phyloP scores from a whole-genome alignment of 805 yeast genomes.

The Schwanniomyces yamadae region DNA sequence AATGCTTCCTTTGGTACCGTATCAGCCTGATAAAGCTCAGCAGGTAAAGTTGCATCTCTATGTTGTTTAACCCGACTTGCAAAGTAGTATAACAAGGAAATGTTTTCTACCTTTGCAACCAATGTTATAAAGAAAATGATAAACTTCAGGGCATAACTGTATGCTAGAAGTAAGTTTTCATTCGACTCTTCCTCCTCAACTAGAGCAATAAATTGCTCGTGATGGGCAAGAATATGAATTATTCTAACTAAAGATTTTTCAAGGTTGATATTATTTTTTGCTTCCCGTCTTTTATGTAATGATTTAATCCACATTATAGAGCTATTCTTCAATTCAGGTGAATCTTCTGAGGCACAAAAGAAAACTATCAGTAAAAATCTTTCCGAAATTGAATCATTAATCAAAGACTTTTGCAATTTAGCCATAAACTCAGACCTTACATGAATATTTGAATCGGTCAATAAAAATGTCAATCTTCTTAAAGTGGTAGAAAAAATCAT shows the following conservation, averaged over 20 bases:
- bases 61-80: conserved; percentile 80
- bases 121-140: conserved; percentile 58
- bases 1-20: conserved; percentile 23
- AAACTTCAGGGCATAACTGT: conserved; percentile 56
- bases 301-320: conserved; percentile 73
- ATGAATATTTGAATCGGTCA: conserved; percentile 63
- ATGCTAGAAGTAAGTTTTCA: conserved; percentile 38
- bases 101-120: conserved; percentile 63
- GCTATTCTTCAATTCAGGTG: conserved; percentile 44
- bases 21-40: conserved; percentile 22
- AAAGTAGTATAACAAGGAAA: conserved; percentile 70
- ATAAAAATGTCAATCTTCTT: conserved; percentile 51
- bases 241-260: conserved; percentile 70
- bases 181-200: conserved; percentile 20
- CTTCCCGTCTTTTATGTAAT: conserved; percentile 40
- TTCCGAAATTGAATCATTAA: conserved; percentile 56
- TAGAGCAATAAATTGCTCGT: conserved; percentile 57
- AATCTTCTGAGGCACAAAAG: conserved; percentile 77
- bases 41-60: conserved; percentile 52
- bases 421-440: conserved; percentile 56
- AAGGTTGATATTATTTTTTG: conserved; percentile 44
- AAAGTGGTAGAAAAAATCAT: conserved; percentile 54
- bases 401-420: conserved; percentile 50
- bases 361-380: conserved; percentile 66
- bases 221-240: conserved; percentile 71